Percentiles rank a stretch among this genome's conserved stretches.
Conservation (phyloP, 225 moss, liverwort and hornwort species). For the Asterella californica region DNA sequence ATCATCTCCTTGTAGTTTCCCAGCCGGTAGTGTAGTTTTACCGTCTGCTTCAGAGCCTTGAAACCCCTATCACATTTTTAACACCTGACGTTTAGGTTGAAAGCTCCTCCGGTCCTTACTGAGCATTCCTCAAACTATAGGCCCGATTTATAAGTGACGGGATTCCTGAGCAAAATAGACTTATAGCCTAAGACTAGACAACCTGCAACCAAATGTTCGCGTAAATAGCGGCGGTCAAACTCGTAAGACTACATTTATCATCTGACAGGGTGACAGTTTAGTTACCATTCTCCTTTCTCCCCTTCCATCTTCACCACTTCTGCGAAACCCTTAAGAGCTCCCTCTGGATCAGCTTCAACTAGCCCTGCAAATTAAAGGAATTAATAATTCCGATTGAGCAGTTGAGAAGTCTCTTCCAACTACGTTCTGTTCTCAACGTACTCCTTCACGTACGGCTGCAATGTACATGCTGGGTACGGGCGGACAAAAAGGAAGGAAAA, state of each 20-base stretch:
- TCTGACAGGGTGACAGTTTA: background rate
- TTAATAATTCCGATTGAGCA: background rate
- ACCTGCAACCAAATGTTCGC: no score
- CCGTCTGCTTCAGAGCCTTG: conserved; percentile 96
- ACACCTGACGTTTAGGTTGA: background rate
- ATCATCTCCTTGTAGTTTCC: conserved; percentile 99
- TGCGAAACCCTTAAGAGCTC: conserved; percentile 83
- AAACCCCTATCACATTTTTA: conserved; percentile 64
- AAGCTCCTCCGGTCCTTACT: background rate
- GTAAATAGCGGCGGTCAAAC: no score
- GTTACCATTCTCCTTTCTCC: conserved; percentile 94
- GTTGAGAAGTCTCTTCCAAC: background rate
- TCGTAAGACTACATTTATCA: no score
- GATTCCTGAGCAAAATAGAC: no score
- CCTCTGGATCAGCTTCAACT: conserved; percentile 92
- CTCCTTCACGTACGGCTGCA: background rate
- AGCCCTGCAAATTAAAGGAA: conserved; percentile 49
- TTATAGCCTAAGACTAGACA: no score
- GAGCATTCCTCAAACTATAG: no score
- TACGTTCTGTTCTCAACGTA: background rate
- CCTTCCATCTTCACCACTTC: conserved; percentile 99
- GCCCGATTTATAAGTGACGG: no score
- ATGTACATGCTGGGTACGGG: no score
- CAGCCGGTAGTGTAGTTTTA: conserved; percentile 89
- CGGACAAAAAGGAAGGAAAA: no score